Base-by-base conservation (phyloP, 2,329 filamentous ascomycete species). In the Fusarium tupiense region DNA sequence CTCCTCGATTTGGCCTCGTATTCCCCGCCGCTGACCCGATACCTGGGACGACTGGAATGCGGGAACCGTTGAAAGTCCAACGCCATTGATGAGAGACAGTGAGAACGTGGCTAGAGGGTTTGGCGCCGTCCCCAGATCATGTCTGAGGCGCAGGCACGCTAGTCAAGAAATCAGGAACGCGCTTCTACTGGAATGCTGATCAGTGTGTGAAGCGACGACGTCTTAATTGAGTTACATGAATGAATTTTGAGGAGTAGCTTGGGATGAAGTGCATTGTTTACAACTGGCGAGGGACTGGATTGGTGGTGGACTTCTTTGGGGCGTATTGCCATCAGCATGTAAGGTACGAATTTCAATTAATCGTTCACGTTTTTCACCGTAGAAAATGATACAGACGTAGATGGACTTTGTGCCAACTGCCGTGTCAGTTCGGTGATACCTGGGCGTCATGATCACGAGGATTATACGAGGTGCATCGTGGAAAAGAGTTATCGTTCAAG, bases 151-250 rank as follows among this genome's bases (percentile, higher is more conserved):
- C 19, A 37, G 43, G 33, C 17, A 24, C 40, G 33, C 47, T 60
- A 67, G 56, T 20, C 24, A 50, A 41, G 37, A 10, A 38, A 35
- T 24, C 43, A 71, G 68, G 56, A 72, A 72, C 61, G 20, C 20
- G 44, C 17, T 24, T 44, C 38, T 63, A 17, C 41, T 46, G 37
- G 19, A n/a, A 38, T 50, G 26, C 13, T 11, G 14, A 41, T 52
- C 13, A 26, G 38, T 31, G 14, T 7, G 13, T 17, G 22, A 17
- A 33, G 14, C 3, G 20, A 17, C 20, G 11, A 35, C 12, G 4
- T 44, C 44, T 53, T 8, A n/a, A 47, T 43, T n/a, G 11, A 4
- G 26, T 7, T 13, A 4, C 10, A 24, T 17, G 17, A 40, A 26
- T 9, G n/a, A 6, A 13, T 26, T 33, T 8, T 19, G 8, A 24